These are phyloP conservation scores for Pichia sp. DNA, from an alignment of 1,139 yeast species.

Conservation along the genomic window DNA sequence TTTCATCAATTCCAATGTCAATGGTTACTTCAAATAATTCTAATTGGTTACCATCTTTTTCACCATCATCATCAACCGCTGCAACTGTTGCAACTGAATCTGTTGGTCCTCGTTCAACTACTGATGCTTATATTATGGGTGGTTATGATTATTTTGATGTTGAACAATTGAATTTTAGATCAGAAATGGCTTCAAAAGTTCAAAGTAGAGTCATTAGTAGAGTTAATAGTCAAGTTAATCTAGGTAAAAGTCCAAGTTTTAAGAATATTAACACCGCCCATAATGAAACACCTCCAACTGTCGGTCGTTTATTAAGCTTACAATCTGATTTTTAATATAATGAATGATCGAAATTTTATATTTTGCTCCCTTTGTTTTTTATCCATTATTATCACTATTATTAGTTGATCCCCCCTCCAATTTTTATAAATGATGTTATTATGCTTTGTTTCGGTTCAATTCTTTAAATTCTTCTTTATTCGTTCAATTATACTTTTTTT, in stretches of 20 bases:
- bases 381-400: background rate
- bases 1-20: conserved; percentile 29
- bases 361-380: background rate
- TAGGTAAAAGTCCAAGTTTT: conserved; percentile 16
- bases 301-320: conserved; percentile 10
- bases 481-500: background rate
- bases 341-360: no score
- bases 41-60: conserved; percentile 5
- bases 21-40: conserved; percentile 27
- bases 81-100: no score
- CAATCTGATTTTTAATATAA: conserved; percentile 4
- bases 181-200: conserved; percentile 25
- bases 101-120: background rate
- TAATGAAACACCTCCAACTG: conserved; percentile 3
- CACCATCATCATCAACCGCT: background rate
- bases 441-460: no score
- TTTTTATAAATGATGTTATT: no score
- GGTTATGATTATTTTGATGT: conserved; percentile 76
- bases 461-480: background rate
- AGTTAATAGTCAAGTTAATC: conserved; percentile 19
- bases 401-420: no score
- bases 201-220: conserved; percentile 24
- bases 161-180: conserved; percentile 42
- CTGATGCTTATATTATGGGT: conserved; percentile 39
- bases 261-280: conserved; percentile 11